phyloP scores from a whole-genome alignment of 139 green algal species.

The Volvox africanus region DNA sequence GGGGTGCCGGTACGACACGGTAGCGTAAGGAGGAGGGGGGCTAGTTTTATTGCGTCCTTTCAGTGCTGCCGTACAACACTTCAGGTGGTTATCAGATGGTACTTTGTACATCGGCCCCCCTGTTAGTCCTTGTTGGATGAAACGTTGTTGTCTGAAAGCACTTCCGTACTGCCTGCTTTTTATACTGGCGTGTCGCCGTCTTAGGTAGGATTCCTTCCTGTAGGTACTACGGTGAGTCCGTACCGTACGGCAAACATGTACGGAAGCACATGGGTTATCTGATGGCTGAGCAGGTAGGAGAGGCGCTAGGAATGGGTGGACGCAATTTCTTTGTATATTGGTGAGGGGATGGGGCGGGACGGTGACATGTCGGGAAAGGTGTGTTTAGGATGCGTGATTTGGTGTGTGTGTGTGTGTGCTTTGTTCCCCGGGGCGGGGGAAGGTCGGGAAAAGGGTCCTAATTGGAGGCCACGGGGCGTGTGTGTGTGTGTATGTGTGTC shows the following conservation, averaged over 20 bases:
- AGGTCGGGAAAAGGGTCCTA: not conserved
- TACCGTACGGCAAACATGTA: conserved; percentile 67
- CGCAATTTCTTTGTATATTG: not conserved
- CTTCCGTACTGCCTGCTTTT: not conserved
- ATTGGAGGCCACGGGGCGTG: not conserved
- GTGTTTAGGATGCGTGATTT: not conserved
- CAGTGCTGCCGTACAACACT: too few relatives aligned
- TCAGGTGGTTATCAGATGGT: too few relatives aligned
- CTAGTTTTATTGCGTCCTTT: too few relatives aligned
- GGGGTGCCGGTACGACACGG: too few relatives aligned
- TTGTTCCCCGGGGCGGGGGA: too few relatives aligned
- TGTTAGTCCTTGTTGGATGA: too few relatives aligned
- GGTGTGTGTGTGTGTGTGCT: not conserved
- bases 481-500: too few relatives aligned
- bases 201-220: too few relatives aligned
- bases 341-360: not conserved
- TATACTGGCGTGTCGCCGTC: too few relatives aligned
- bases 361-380: not conserved
- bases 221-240: conserved; percentile 88
- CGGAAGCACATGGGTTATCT: conserved; percentile 74
- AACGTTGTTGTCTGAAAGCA: too few relatives aligned
- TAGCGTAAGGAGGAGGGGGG: too few relatives aligned
- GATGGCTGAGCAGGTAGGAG: conserved; percentile 78
- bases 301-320: not conserved
- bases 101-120: too few relatives aligned